Conservation (phyloP, 257 asterid genomes). For the Gynochthodes officinalis region DNA sequence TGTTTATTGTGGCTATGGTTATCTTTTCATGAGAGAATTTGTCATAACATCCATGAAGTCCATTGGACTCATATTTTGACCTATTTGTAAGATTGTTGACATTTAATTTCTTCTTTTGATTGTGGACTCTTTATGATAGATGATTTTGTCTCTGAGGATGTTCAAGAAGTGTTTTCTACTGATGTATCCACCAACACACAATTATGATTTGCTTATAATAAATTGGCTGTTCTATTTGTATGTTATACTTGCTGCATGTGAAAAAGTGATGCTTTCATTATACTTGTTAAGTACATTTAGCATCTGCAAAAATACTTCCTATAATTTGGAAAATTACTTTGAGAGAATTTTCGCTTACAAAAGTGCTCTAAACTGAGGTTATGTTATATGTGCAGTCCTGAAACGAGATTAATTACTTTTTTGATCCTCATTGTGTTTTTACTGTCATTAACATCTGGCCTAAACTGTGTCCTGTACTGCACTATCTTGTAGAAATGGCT, state of each 20-base stretch:
- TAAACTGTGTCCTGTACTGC: background rate
- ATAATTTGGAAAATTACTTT: background rate
- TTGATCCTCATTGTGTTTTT: background rate
- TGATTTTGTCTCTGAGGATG: background rate
- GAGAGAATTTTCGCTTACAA: background rate
- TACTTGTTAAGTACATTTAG: background rate
- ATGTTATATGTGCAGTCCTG: background rate
- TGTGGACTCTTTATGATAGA: background rate
- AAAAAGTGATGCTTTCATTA: background rate
- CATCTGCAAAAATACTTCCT: background rate
- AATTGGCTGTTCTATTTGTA: background rate
- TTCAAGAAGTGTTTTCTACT: background rate
- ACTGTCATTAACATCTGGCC: background rate
- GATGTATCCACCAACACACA: background rate
- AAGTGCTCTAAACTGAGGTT: background rate
- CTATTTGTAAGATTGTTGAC: background rate
- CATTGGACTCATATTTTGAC: background rate
- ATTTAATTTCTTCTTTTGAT: background rate
- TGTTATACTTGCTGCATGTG: background rate
- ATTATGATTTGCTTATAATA: background rate
- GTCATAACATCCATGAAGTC: too few relatives aligned
- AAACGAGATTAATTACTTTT: background rate
- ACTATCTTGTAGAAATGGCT: background rate
- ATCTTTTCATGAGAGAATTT: background rate
- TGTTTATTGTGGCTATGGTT: background rate